Evolutionary conservation across 768 basidiomycete species (phyloP).

Genomic region (Phaeotremella fagi): DNA sequence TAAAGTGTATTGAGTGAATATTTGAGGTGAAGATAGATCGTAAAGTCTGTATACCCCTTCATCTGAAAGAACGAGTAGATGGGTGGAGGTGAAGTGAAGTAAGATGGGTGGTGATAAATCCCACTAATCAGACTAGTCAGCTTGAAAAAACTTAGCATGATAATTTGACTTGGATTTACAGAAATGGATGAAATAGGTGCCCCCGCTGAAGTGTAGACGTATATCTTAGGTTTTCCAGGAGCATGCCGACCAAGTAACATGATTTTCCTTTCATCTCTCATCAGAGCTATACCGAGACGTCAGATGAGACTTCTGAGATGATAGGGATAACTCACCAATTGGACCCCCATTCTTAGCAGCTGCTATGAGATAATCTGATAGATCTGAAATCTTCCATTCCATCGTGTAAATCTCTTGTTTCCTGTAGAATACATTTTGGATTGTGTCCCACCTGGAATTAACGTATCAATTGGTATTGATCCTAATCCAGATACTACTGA

Average conservation of each 20-base stretch:
- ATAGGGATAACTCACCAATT: conserved; percentile 57
- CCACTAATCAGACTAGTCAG: conserved; percentile 58
- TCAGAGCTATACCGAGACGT: conserved; percentile 63
- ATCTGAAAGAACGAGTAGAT: conserved; percentile 78
- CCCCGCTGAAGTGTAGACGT: conserved; percentile 81
- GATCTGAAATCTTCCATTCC: conserved; percentile 68
- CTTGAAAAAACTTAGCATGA: not conserved
- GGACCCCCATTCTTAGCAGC: conserved; percentile 85
- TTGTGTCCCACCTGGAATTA: conserved; percentile 73
- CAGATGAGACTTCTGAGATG: not conserved
- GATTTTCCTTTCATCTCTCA: conserved; percentile 77
- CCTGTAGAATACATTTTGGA: conserved; percentile 76
- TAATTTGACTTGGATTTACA: conserved; percentile 53
- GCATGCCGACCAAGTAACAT: conserved; percentile 60
- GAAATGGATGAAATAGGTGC: conserved; percentile 52
- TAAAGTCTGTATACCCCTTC: conserved; percentile 89
- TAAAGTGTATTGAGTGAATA: conserved; percentile 78
- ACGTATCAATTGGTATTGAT: too few relatives aligned
- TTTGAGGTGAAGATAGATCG: conserved; percentile 56
- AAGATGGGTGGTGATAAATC: conserved; percentile 62
- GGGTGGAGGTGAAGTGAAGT: conserved; percentile 50
- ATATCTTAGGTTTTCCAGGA: conserved; percentile 72
- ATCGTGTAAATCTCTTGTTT: conserved; percentile 77
- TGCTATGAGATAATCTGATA: conserved; percentile 72
- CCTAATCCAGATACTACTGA: too few relatives aligned